Conservation (phyloP, 2,329 filamentous ascomycete species). For the Phialemoniopsis sp. region DNA sequence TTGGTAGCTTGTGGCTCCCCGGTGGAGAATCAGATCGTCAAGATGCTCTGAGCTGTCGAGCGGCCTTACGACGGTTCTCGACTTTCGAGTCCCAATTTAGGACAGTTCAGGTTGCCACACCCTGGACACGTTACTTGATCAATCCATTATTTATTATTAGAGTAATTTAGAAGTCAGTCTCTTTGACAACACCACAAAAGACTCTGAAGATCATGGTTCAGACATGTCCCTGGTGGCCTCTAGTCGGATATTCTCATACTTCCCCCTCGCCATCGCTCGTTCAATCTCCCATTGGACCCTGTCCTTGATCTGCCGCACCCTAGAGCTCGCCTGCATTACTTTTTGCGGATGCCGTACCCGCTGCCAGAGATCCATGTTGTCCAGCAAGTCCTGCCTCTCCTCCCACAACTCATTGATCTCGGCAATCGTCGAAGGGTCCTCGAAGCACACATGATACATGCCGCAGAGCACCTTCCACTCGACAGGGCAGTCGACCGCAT, state of each 20-base stretch:
- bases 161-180: too few species aligned
- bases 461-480: constrained; percentile 24
- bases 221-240: too few species aligned
- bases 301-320: constrained; percentile 15
- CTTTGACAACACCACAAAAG: too few species aligned
- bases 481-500: constrained; percentile 37
- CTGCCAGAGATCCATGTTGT: constrained; percentile 11
- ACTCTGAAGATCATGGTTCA: too few species aligned
- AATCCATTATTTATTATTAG: too few species aligned
- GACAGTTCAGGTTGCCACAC: too few species aligned
- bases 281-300: constrained; percentile 1
- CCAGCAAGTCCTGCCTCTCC: constrained; percentile 12
- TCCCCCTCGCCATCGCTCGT: constrained; percentile 10
- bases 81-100: too few species aligned
- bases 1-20: too few species aligned
- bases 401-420: constrained; percentile 11
- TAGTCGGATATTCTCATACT: constrained; percentile 2
- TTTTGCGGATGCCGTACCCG: constrained; percentile 12
- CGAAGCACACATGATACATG: constrained; percentile 27
- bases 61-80: too few species aligned
- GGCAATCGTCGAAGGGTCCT: constrained; percentile 7
- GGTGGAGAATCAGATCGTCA: too few species aligned
- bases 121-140: too few species aligned
- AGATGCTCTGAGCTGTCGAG: too few species aligned
- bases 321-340: constrained; percentile 10